Conservation (phyloP, 352 stramenopile genomes). For the Salisapilia sapeloensis region DNA sequence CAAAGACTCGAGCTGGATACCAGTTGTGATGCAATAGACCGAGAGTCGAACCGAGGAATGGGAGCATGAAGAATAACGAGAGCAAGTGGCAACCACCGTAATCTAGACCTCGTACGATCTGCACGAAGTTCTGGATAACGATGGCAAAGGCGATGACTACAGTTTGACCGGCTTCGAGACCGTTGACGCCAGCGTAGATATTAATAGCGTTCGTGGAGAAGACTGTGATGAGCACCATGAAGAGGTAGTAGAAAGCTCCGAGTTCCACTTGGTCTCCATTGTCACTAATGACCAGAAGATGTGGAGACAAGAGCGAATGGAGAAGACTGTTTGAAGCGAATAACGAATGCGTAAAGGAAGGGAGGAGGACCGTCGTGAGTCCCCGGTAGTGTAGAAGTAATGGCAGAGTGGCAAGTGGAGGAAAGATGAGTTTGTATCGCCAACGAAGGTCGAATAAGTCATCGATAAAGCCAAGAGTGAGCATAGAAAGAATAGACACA, state of each 20-base stretch:
- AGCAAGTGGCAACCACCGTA: conserved; percentile 88
- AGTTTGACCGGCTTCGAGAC: conserved; percentile 92
- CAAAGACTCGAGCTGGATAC: conserved; percentile 95
- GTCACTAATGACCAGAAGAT: conserved; percentile 46
- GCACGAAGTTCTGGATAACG: conserved; percentile 90
- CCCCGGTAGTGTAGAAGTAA: conserved; percentile 94
- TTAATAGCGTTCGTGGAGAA: conserved; percentile 99
- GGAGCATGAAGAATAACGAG: conserved; percentile 94
- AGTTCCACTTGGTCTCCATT: conserved; percentile 85
- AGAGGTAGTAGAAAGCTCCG: conserved; percentile 91
- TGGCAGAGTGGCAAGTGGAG: conserved; percentile 91
- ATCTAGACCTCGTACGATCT: conserved; percentile 79
- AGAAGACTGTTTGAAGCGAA: conserved; percentile 43
- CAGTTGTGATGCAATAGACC: conserved; percentile 94
- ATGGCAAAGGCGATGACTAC: conserved; percentile 88
- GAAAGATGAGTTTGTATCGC: conserved; percentile 95
- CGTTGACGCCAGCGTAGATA: conserved; percentile 99
- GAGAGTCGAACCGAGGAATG: conserved; percentile 87
- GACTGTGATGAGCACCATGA: conserved; percentile 97
- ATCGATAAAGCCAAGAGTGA: conserved; percentile 86
- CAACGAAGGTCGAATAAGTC: conserved; percentile 93
- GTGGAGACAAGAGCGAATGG: conserved; percentile 31
- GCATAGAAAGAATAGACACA: conserved; percentile 81
- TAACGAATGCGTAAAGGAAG: conserved; percentile 69
- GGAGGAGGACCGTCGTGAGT: conserved; percentile 88